phyloP scores from a whole-genome alignment of 2,329 filamentous ascomycete genomes.

The Aspergillus carbonarius region DNA sequence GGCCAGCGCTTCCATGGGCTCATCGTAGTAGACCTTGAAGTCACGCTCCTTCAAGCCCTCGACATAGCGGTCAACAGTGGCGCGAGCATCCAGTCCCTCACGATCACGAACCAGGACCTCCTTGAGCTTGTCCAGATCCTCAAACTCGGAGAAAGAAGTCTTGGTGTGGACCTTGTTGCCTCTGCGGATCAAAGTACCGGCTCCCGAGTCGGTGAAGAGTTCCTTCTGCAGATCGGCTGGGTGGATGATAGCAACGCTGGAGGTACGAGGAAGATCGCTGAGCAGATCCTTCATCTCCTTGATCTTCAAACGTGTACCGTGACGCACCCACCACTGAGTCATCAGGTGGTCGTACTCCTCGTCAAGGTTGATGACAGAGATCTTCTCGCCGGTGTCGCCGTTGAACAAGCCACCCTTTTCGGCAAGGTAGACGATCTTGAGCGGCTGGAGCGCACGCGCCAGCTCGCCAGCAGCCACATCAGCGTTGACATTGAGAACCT shows the following conservation, averaged over 20 bases:
- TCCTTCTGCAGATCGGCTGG: constrained; percentile 95
- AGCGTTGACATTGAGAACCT: constrained; percentile 95
- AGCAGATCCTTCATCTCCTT: constrained; percentile 94
- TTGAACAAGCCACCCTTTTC: constrained; percentile 97
- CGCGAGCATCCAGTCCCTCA: constrained; percentile 75
- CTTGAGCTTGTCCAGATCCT: constrained; percentile 74
- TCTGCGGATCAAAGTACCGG: constrained; percentile 86
- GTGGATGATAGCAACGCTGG: constrained; percentile 96
- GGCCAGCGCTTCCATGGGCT: constrained; percentile 87
- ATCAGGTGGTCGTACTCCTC: constrained; percentile 93
- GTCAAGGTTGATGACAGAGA: constrained; percentile 95
- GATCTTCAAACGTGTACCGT: constrained; percentile 94
- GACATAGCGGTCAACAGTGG: constrained; percentile 83
- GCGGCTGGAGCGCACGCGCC: constrained; percentile 79
- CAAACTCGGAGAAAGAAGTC: constrained; percentile 69
- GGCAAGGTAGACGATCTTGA: constrained; percentile 98
- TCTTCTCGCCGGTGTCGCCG: constrained; percentile 89
- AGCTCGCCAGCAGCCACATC: constrained; percentile 95
- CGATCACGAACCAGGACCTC: constrained; percentile 77
- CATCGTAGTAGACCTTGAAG: constrained; percentile 94
- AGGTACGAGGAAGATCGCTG: constrained; percentile 82
- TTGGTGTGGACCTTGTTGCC: constrained; percentile 84
- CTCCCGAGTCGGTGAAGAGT: constrained; percentile 92
- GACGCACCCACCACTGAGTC: constrained; percentile 91
- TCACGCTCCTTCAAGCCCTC: constrained; percentile 71